These are phyloP conservation scores for Quillaja saponaria DNA, from an alignment of 306 rosid species.

Conservation along the genomic window DNA sequence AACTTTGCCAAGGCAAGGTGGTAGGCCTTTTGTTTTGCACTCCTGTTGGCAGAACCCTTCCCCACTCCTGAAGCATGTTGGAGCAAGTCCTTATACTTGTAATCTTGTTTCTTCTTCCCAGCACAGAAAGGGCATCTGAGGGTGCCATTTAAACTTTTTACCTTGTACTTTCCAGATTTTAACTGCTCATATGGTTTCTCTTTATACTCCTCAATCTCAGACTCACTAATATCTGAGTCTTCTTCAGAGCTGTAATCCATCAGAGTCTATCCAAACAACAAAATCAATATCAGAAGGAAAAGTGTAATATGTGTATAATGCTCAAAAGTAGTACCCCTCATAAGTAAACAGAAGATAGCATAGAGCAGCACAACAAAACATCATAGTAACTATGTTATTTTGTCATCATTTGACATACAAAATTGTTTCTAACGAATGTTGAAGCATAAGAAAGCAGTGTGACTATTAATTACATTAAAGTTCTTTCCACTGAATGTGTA, in stretches of 20 bases:
- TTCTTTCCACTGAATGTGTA: too few species aligned
- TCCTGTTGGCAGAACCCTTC: slow-evolving; percentile 92
- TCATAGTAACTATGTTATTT: too few species aligned
- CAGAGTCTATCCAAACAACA: not conserved
- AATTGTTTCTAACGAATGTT: too few species aligned
- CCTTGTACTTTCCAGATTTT: slow-evolving; percentile 58
- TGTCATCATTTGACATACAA: too few species aligned
- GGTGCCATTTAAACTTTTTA: slow-evolving; percentile 62
- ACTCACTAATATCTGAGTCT: slow-evolving; percentile 87
- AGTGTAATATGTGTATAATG: too few species aligned
- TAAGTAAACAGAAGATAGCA: too few species aligned
- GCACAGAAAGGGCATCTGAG: slow-evolving; percentile 93
- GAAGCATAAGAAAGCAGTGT: too few species aligned
- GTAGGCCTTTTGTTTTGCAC: slow-evolving; percentile 72
- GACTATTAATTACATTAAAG: too few species aligned
- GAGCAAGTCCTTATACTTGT: slow-evolving; percentile 74
- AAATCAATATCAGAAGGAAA: not conserved
- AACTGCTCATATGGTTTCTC: slow-evolving; percentile 79
- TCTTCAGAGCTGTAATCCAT: slow-evolving; percentile 78
- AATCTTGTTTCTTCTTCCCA: slow-evolving; percentile 94
- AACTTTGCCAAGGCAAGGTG: slow-evolving; percentile 87
- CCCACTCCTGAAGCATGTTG: slow-evolving; percentile 95
- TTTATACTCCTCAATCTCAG: slow-evolving; percentile 70
- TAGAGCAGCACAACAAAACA: too few species aligned
- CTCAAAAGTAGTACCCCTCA: too few species aligned